Percentiles rank a stretch among this genome's conserved stretches.
Evolutionary conservation across 768 basidiomycete genomes (phyloP).

Genomic region (Auricularia sp.): DNA sequence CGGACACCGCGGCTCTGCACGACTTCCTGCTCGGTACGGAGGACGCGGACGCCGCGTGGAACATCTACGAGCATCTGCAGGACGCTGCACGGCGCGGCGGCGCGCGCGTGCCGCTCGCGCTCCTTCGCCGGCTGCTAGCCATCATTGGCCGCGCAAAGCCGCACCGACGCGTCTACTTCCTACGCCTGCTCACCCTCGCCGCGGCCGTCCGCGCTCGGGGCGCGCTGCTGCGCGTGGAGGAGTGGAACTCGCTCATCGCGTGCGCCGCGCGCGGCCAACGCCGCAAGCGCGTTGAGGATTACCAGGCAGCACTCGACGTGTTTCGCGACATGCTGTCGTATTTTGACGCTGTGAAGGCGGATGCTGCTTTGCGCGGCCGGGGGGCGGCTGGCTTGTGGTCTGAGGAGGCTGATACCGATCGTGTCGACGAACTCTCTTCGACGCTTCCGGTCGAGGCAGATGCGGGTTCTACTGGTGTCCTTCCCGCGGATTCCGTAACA

Average conservation of each 20-base stretch:
- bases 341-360: slow-evolving; percentile 16
- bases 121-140: slow-evolving; percentile 51
- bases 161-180: slow-evolving; percentile 49
- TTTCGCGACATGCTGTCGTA: slow-evolving; percentile 46
- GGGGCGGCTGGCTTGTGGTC: no score
- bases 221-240: slow-evolving; percentile 46
- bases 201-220: slow-evolving; percentile 46
- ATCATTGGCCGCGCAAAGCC: slow-evolving; percentile 46
- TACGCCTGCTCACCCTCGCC: slow-evolving; percentile 60
- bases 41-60: background rate
- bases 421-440: no score
- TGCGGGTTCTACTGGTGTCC: no score
- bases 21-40: background rate
- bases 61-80: background rate
- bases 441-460: no score
- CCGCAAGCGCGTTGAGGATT: slow-evolving; percentile 46
- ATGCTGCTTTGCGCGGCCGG: no score
- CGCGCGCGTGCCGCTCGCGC: slow-evolving; percentile 3
- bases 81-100: background rate
- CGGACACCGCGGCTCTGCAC: background rate
- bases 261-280: slow-evolving; percentile 58
- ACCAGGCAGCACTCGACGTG: slow-evolving; percentile 48
- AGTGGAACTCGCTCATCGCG: slow-evolving; percentile 71
- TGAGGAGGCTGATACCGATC: no score
- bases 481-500: no score